Evolutionary conservation across 805 yeast species (phyloP), one percentile per base, ranked within the genome.

Genomic region (Danielia oregonensis): DNA sequence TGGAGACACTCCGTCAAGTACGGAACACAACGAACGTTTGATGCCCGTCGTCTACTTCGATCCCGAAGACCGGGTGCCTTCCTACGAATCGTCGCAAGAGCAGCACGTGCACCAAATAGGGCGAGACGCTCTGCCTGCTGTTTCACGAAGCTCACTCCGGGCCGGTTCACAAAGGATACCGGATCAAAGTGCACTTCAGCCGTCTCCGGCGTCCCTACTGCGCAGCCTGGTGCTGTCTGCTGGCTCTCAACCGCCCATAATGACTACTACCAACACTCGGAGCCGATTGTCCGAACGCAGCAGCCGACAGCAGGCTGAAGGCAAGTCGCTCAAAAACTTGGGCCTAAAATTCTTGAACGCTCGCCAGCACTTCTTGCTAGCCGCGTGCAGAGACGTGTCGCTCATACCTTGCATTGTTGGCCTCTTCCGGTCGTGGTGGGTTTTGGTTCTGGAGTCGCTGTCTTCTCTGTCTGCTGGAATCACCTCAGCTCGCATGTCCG

Each of bases 371-470:
- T 70, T 84, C 39, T 70, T 82, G 4, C 68, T 86, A 40, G 88
- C 93, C 0, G 59, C 79, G n/a, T 82, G 91, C 45, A 68, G 95
- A 30, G 93, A 86, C 48, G 63, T 86, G 18, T 85, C 94, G 2
- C 63, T 88, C 4, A 57, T 82, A 5, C 86, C 87, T 1, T 75
- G 84, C n/a, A 51, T 79, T 7, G 52, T 74, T 7, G 83, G 86
- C 27, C 58, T 75, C 9, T 56, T 66, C 26, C 66, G 59, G 25
- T 66, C 79, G 12, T 62, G 71, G 70, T 57, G 64, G 36, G 60
- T 57, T 28, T 59, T 65, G 28, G 38, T 54, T 26, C 33, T 29
- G 23, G 42, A 15, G 46, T 44, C 46, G 18, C 56, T 32, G 55
- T 27, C 36, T 14, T 45, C 42, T 24, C 23, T 22, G 14, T 24